phyloP scores from a whole-genome alignment of 208 protist genomes.

The Leishmania aethiopica region DNA sequence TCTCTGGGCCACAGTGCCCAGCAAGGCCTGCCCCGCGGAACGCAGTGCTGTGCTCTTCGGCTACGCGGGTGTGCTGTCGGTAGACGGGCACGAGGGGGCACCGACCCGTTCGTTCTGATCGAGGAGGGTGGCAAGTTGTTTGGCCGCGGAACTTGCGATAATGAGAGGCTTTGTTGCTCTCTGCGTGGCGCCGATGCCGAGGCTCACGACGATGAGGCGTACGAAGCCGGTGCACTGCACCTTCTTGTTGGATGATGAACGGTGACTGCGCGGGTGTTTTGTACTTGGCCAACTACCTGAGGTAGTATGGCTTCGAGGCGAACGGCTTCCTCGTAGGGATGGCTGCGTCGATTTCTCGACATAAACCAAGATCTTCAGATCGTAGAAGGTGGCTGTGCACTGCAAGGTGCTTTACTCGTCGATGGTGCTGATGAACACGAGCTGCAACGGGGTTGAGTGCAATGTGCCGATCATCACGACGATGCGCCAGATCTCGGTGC shows the following conservation, averaged over 20 bases:
- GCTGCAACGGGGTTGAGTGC: slow-evolving; percentile 48
- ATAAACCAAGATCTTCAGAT: slow-evolving; percentile 37
- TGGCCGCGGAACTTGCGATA: slow-evolving; percentile 58
- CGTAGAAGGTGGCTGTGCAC: slow-evolving; percentile 34
- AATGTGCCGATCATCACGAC: slow-evolving; percentile 47
- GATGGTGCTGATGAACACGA: slow-evolving; percentile 41
- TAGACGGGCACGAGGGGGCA: slow-evolving; percentile 61
- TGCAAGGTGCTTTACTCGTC: slow-evolving; percentile 61
- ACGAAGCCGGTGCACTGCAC: slow-evolving; percentile 57
- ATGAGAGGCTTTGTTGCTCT: slow-evolving; percentile 73
- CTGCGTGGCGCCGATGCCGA: slow-evolving; percentile 38
- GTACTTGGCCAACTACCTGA: slow-evolving; percentile 39
- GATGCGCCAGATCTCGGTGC: slow-evolving; percentile 33
- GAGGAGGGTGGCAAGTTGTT: slow-evolving; percentile 61
- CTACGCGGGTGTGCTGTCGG: slow-evolving; percentile 63
- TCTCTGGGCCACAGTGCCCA: slow-evolving; percentile 61
- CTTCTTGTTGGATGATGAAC: slow-evolving; percentile 51
- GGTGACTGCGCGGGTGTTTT: slow-evolving; percentile 41
- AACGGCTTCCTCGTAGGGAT: slow-evolving; percentile 51
- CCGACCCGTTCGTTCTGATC: slow-evolving; percentile 53
- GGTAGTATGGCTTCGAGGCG: not conserved
- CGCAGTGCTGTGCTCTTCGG: slow-evolving; percentile 61
- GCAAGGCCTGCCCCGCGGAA: slow-evolving; percentile 35
- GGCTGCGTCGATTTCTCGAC: slow-evolving; percentile 28
- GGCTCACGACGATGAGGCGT: slow-evolving; percentile 46